phyloP scores from a whole-genome alignment of 129 eudicot species.

The Tanacetum coccineum region DNA sequence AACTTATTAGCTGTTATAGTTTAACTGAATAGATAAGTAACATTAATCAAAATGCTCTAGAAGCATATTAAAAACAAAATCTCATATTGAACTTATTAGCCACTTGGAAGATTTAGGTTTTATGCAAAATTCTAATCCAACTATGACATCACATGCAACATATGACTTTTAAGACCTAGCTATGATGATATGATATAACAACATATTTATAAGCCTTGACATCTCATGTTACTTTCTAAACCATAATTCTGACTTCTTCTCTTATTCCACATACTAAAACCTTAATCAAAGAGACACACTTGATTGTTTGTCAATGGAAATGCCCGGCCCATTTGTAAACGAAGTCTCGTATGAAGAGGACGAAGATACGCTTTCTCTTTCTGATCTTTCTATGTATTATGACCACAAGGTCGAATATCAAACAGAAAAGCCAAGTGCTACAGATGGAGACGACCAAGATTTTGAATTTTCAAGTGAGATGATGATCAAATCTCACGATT shows the following conservation, averaged over 20 bases:
- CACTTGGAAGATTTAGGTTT: slow-evolving; percentile 20
- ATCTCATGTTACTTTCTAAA: neutral
- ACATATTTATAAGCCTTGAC: neutral
- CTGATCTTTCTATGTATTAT: slow-evolving; percentile 27
- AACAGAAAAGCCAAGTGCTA: slow-evolving; percentile 1
- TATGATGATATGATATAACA: slow-evolving; percentile 7
- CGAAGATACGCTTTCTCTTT: slow-evolving; percentile 39
- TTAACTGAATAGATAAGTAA: too few species aligned
- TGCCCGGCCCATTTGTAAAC: neutral
- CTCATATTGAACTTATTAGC: slow-evolving; percentile 9
- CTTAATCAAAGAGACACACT: neutral
- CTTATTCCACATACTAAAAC: slow-evolving; percentile 2
- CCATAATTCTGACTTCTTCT: neutral
- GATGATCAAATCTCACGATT: slow-evolving; percentile 24
- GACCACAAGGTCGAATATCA: slow-evolving; percentile 2
- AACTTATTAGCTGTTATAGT: too few species aligned
- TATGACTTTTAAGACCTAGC: neutral
- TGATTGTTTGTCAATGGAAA: slow-evolving; percentile 12
- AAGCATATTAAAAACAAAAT: too few species aligned
- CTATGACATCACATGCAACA: neutral
- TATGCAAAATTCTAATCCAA: neutral
- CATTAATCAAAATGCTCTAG: too few species aligned
- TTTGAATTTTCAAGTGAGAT: slow-evolving; percentile 63
- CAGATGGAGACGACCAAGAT: slow-evolving; percentile 18
- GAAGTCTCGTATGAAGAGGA: slow-evolving; percentile 14